phyloP scores from a whole-genome alignment of 176 grass and related monocot genomes.

The Rhipidocladum racemiflorum region DNA sequence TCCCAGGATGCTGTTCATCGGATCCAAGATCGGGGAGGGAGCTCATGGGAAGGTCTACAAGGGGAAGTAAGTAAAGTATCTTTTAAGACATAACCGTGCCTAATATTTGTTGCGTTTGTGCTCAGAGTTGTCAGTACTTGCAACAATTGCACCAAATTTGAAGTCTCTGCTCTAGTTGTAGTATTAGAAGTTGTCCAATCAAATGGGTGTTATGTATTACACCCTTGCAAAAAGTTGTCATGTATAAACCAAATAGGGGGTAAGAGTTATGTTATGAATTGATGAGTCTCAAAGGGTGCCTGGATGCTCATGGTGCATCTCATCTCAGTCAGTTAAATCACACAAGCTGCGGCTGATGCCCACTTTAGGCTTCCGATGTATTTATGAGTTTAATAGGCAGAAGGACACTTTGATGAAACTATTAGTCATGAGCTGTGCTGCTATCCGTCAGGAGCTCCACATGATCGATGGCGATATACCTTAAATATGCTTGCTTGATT shows the following conservation, averaged over 20 bases:
- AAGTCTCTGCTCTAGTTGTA: slow-evolving; percentile 1
- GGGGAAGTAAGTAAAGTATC: slow-evolving; percentile 68
- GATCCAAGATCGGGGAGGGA: slow-evolving; percentile 91
- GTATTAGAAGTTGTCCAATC: slow-evolving; percentile 6
- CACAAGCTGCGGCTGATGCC: not conserved
- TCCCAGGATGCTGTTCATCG: slow-evolving; percentile 78
- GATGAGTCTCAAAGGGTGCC: not conserved
- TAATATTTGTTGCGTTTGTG: not conserved
- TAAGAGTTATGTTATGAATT: not conserved
- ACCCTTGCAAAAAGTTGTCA: not conserved
- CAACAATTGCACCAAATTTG: not conserved
- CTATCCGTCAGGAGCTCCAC: not conserved
- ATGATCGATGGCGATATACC: slow-evolving; percentile 2
- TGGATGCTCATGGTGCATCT: not conserved
- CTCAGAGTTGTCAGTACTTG: slow-evolving; percentile 3
- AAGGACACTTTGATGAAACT: not conserved
- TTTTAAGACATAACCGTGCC: slow-evolving; percentile 1
- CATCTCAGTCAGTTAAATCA: not conserved
- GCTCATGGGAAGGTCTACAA: slow-evolving; percentile 98
- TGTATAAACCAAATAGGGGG: not conserved
- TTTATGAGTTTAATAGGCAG: not conserved
- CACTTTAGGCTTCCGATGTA: not conserved
- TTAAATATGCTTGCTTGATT: not conserved
- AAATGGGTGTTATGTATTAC: not conserved
- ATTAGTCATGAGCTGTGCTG: not conserved